Base-by-base conservation (phyloP, 257 asterid genomes). In the Scutellaria barbata region DNA sequence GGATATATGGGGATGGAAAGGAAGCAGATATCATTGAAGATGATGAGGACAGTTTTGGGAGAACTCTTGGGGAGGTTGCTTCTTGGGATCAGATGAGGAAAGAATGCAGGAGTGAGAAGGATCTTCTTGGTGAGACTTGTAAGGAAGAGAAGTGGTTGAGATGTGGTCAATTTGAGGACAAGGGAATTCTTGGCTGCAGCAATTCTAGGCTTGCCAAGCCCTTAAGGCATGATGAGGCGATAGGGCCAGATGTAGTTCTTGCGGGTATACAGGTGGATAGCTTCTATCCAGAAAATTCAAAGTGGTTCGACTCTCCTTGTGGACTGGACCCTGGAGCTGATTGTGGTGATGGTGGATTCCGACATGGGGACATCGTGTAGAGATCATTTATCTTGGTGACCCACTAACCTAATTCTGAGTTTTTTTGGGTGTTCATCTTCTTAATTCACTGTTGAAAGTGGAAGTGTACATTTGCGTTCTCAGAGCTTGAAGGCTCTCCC, bases 221-320 rank as follows among this genome's bases (percentile, higher is more conserved):
- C 18, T 63, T 69, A 30, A 57, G 85, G 69, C 83, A 85, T 65
- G 95, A 83, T 30, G 93, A 83, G 58, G 77, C 79, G 10, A 79
- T 89, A 75, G 95, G 86, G 75, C 62, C 87, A 46, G 98, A 88
- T 82, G 89, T 85, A 35, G 88, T 93, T 68, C 94, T 92, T 71
- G 80, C 81, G 22, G 84, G 88, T 73, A 76, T 88, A 80, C 95
- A 81, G 73, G 96, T 87, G 11, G 96, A 89, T 66, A 81, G 82
- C 69, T 89, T 92, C 84, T 92, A 86, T 47, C 87, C 84, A 8
- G 98, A 92, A 77, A 89, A 88, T 76, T 92, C 93, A 17, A 92
- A 92, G 82, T 92, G 98, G 98, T 92, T 85, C 20, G 98, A 92
- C 65, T 89, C 96, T 35, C 93, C 95, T 54, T 86, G 96, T 84